These are phyloP conservation scores for Priceomyces melissophilus DNA, from an alignment of 805 yeast genomes.

Conservation along the genomic window DNA sequence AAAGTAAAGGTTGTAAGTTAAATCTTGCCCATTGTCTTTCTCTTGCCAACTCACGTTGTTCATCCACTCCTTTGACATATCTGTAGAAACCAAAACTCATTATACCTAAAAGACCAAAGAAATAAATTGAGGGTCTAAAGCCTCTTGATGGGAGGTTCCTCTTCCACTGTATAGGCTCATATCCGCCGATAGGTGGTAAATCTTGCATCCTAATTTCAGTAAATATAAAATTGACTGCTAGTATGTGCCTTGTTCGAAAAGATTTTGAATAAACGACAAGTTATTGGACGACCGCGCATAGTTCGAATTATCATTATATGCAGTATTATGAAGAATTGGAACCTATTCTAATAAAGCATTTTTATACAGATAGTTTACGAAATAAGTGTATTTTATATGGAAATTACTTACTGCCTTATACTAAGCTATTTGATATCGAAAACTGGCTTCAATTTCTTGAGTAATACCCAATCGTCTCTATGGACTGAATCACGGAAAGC, in stretches of 20 bases:
- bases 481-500: constrained; percentile 94
- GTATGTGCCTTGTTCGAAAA: constrained; percentile 1
- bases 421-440: constrained; percentile 69
- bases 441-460: constrained; percentile 82
- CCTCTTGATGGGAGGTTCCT: constrained; percentile 84
- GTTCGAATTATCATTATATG: background rate
- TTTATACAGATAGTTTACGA: too few relatives aligned
- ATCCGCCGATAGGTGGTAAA: constrained; percentile 83
- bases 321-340: background rate
- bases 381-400: background rate
- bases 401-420: background rate
- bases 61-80: constrained; percentile 64
- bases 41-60: constrained; percentile 68
- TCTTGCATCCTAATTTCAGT: constrained; percentile 52
- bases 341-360: background rate
- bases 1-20: constrained; percentile 64
- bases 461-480: constrained; percentile 92
- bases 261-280: constrained; percentile 7
- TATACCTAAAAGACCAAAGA: constrained; percentile 59
- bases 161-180: constrained; percentile 85
- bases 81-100: constrained; percentile 72
- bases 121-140: constrained; percentile 71
- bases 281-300: constrained; percentile 6
- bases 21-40: constrained; percentile 79
- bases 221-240: background rate